These are phyloP conservation scores for Lactifluus piperatus DNA, from an alignment of 768 basidiomycete genomes.

Conservation along the genomic window DNA sequence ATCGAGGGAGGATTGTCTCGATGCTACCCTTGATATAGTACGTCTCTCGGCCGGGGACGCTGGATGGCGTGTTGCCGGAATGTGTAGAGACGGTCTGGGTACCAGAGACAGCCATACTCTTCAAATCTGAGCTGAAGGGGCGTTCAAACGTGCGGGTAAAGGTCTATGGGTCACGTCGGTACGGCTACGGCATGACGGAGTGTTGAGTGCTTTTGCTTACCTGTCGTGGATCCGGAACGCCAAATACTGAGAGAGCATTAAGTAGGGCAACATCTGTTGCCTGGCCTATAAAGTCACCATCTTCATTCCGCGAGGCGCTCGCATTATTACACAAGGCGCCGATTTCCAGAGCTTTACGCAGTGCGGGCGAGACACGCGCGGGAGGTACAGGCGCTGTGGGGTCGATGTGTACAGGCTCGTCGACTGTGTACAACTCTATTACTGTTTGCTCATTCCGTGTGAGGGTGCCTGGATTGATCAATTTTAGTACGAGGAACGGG, in stretches of 20 bases:
- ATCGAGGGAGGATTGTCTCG: slow-evolving; percentile 76
- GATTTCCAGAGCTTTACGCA: slow-evolving; percentile 68
- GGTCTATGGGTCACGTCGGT: slow-evolving; percentile 31
- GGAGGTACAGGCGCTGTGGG: slow-evolving; percentile 35
- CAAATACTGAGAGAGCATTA: slow-evolving; percentile 64
- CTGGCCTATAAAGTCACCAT: slow-evolving; percentile 74
- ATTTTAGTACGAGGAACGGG: not conserved
- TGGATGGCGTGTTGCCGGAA: slow-evolving; percentile 23
- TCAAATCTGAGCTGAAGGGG: slow-evolving; percentile 89
- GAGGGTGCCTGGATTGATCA: slow-evolving; percentile 52
- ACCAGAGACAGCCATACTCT: slow-evolving; percentile 89
- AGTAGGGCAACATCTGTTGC: slow-evolving; percentile 90
- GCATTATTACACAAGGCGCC: slow-evolving; percentile 91
- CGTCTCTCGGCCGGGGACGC: slow-evolving; percentile 48
- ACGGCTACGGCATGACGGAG: not conserved
- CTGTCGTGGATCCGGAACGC: slow-evolving; percentile 56
- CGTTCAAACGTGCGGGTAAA: slow-evolving; percentile 71
- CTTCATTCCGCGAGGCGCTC: slow-evolving; percentile 49
- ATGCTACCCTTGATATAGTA: slow-evolving; percentile 92
- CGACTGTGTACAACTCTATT: slow-evolving; percentile 78
- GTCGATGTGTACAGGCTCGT: slow-evolving; percentile 67
- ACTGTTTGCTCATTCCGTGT: slow-evolving; percentile 97
- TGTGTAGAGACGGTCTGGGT: slow-evolving; percentile 33
- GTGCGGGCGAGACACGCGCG: slow-evolving; percentile 47
- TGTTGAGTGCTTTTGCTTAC: slow-evolving; percentile 35